Base-by-base conservation (phyloP, 2,329 filamentous ascomycete genomes). In the Paraphaeosphaeria minitans region DNA sequence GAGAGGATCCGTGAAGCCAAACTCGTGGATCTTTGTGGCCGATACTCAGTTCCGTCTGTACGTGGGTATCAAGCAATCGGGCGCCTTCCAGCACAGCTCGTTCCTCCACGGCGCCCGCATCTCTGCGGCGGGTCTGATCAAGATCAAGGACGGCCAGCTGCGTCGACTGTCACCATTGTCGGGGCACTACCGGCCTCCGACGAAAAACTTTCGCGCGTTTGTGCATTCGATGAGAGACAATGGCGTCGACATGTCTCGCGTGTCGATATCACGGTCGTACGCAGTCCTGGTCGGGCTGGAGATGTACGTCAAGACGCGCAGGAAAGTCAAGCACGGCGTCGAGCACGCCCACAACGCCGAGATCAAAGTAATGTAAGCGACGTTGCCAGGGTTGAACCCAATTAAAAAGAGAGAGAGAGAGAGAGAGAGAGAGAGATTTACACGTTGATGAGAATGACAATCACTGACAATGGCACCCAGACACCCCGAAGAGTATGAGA, bases 21-120 rank as follows among this genome's bases (percentile, higher is more conserved):
- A 94, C 70, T 95, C 91, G 4, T 97, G 93, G 93, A 96, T 97
- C 64, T 97, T 96, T 69, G 93, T 93, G 8, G 89, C 90, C 24
- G 93, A 97, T 76, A 94, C 91, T 1, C 89, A 86, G 1, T 95
- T 93, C 74, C 87, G 91, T 0, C 81, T 97, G 0, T 97, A 96
- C 74, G 87, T 97, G 35, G 93, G 93, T 49, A 95, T 97, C 80
- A 97, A 97, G 71, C 87, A 91, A 74, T 89, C 88, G 4, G 93
- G 93, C 12, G 87, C 90, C 4, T 97, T 97, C 70, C 93, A 97
- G 69, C 93, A 97, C 76, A 93, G 89, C 13, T 95, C 91, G 0
- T 97, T 97, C 69, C 82, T 97, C 1, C 90, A 93, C 61, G 93
- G 93, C 24, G 85, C 88, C 10, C 87, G 93, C 13, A 93, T 97